Evolutionary conservation across 768 basidiomycete species (phyloP), one percentile per base, ranked within the genome.

Genomic region (Tubosaeta sp.): DNA sequence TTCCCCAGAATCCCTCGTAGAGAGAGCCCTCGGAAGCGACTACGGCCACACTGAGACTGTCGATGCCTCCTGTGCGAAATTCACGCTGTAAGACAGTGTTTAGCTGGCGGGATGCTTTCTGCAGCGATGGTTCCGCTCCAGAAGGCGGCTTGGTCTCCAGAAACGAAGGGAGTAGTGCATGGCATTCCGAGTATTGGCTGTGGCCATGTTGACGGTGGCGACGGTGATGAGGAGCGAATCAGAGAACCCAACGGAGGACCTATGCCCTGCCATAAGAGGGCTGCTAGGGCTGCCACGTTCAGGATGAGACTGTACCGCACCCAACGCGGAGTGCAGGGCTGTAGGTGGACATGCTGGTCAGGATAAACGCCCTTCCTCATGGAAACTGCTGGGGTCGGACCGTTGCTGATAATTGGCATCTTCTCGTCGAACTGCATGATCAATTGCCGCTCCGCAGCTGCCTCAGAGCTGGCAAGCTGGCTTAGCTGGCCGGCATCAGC

Each of bases 1-100:
- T 57, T 14, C 81, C 80, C 57, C 72, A 77, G 33, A 74, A 74
- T 9, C 62, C 60, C 53, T 79, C 73, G 52, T 74, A 82, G 13
- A 82, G 47, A 0, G 73, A 55, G 5, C 79, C 80, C 8, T 65
- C 61, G 14, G 77, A 68, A 0, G 65, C 76, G 25, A 83, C 76
- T 4, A 83, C 65, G 5, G 77, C 78, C 25, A 82, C 60, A 1
- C 76, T 72, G 22, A 83, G 66, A 50, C 76, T 76, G 59, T 83
- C 79, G 6, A 82, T 74, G 43, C 73, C 72, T 5, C 61, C 61
- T 53, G 62, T 31, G 10, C 65, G 56, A 3, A 66, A 66, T 5
- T 61, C 65, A 19, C 25, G 43, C 10, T 51, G 53, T 2, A 66
- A 39, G 14, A 9, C 46, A 19, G 50, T 41, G 14, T 54, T 47